Conservation (phyloP, 331 rosid genomes). For the Saraca asoca region DNA sequence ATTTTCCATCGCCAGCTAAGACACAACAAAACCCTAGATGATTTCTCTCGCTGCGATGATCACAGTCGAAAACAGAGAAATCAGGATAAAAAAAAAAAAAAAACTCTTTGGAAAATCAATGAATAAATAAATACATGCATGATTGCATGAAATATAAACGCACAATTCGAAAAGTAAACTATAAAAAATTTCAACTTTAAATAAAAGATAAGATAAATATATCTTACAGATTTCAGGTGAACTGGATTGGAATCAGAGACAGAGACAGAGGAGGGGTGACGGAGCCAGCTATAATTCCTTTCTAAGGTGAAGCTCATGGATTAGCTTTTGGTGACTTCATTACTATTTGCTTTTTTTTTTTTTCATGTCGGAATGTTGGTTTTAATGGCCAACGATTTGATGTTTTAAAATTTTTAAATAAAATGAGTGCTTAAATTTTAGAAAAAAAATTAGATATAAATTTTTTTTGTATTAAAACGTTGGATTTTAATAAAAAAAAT, state of each 20-base stretch:
- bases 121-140: slow-evolving; percentile 20
- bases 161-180: slow-evolving; percentile 24
- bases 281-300: slow-evolving; percentile 25
- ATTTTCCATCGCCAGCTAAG: neutral
- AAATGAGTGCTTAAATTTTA: no score
- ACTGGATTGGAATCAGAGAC: slow-evolving; percentile 28
- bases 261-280: neutral
- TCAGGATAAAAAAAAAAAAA: neutral
- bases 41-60: neutral
- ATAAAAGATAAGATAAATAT: neutral
- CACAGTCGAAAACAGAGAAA: slow-evolving; percentile 18
- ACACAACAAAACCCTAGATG: neutral
- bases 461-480: no score
- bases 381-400: no score
- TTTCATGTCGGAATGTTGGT: no score
- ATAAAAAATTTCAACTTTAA: neutral
- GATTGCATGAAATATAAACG: neutral
- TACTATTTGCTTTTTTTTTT: neutral
- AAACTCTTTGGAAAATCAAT: neutral
- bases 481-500: no score
- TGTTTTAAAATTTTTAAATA: no score
- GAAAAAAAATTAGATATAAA: no score
- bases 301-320: slow-evolving; percentile 5
- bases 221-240: slow-evolving; percentile 44
- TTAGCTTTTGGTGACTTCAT: neutral